phyloP scores from a whole-genome alignment of 495 filamentous ascomycete species.

The Trichoderma reesei region DNA sequence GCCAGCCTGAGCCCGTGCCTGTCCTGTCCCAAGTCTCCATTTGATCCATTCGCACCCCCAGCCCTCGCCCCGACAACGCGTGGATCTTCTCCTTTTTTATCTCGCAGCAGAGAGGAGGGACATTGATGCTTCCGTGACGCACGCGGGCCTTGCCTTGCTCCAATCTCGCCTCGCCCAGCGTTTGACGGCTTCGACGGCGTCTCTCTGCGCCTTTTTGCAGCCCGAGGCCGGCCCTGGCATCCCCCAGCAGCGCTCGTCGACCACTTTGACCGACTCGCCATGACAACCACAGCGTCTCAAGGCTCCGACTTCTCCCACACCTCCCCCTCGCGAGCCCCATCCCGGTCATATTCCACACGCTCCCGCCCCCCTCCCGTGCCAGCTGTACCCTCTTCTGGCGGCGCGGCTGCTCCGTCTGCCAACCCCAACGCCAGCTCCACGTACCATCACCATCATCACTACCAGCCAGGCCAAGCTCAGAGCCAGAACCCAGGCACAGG shows the following conservation, averaged over 20 bases:
- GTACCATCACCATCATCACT: slow-evolving; percentile 13
- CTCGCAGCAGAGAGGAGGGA: slow-evolving; percentile 3
- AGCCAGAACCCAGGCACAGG: no score
- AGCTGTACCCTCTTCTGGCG: slow-evolving; percentile 2
- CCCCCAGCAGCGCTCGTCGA: neutral
- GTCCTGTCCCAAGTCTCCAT: neutral
- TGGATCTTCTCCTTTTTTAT: slow-evolving; percentile 9
- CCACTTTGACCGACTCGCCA: neutral
- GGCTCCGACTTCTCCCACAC: slow-evolving; percentile 8
- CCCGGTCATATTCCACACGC: slow-evolving; percentile 8
- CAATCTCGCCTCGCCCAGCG: neutral
- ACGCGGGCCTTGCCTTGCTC: neutral
- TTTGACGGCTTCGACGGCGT: no score
- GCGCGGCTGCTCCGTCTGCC: slow-evolving; percentile 9
- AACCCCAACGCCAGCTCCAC: slow-evolving; percentile 17
- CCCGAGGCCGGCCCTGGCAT: neutral
- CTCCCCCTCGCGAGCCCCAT: slow-evolving; percentile 9
- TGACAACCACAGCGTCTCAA: slow-evolving; percentile 8
- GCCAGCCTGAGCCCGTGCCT: neutral
- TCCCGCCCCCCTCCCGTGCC: slow-evolving; percentile 9
- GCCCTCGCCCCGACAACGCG: slow-evolving; percentile 3
- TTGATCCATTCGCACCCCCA: neutral
- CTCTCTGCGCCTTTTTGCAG: neutral
- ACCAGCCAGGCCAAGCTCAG: slow-evolving; percentile 15
- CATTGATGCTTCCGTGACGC: slow-evolving; percentile 6